Evolutionary conservation across 345 rosid genomes (phyloP), one percentile per base, ranked within the genome.

Genomic region (Populus euphratica): DNA sequence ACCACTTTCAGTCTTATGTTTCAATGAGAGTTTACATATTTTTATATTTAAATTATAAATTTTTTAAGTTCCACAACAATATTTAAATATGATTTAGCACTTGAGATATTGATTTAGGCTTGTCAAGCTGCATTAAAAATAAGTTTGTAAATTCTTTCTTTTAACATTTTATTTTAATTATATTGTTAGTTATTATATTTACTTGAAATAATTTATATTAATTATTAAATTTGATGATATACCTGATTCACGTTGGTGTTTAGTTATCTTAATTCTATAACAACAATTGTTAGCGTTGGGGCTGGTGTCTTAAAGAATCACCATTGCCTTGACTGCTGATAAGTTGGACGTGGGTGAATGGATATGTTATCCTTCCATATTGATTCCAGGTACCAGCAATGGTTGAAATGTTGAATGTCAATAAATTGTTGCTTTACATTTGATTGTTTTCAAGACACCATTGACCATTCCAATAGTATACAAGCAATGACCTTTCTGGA

Each of bases 1-100:
- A 33, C 0, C 0, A 33, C 0, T 33, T 33, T 33, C 0, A 4
- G 0, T 33, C 0, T 33, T 4, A 0, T 0, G 5, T 33, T 33
- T 33, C 0, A 33, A 33, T 33, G 0, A 0, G 5, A 33, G 5
- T 33, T 33, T 33, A 33, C 5, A 33, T 0, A 33, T 33, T 0
- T 4, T 5, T 0, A 33, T 33, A 33, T 33, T 33, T 5, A 4
- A 33, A 33, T 33, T 33, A 33, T 33, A 33, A 33, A 33, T 33
- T 33, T 4, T 0, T 33, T 4, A 5, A 0, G 5, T 33, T 33
- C 5, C 36, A 33, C 5, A 4, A 33, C 5, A 33, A 33, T 33
- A 33, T 0, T 33, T 0, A 33, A 0, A 33, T 33, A 33, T 33
- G 5, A 4, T 33, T 33, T 33, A 4, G 0, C 0, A 33, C 36